Evolutionary conservation across 805 yeast genomes (phyloP), one percentile per base, ranked within the genome.

Genomic region (Grigorovia humatica): DNA sequence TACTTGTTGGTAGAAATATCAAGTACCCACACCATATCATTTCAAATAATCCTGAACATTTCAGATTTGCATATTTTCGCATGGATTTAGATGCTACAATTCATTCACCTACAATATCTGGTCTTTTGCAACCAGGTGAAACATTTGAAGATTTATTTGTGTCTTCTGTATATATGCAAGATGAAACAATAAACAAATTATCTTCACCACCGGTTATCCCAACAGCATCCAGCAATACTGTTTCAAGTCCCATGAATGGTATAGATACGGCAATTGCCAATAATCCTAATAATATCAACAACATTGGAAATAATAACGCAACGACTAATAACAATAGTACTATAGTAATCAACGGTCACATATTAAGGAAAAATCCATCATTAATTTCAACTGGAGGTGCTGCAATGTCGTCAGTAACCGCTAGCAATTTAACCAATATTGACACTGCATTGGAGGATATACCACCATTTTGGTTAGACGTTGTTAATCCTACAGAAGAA

Each of bases 391-490:
- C 52, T 1, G n/a, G 32, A 11, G 18, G 20, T 19, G 50, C 27
- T n/a, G 49, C 42, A 2, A 47, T 38, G 42, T 38, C 42, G 17
- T 38, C 42, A 38, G n/a, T 27, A 11, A n/a, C 43, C 1, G 32
- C 40, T 19, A 40, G 32, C 29, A 41, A 45, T 41, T 19, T 19
- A 27, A 47, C 52, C 12, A 48, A 45, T 20, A 49, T 46, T 11
- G 44, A 29, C 13, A 23, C 38, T 17, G 38, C 51, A 15, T 23
- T 44, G 11, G 68, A 64, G 12, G 78, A 75, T 20, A 73, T 73
- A 9, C 73, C 81, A 2, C 90, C 96, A 17, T 89, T 91, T 74
- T 91, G 99, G 99, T 74, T 91, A 11, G 98, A 91, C 67, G 85
- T 91, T 12, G 71, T 87, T 52, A 85, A 88, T 61, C 99, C 99